Base-by-base conservation (phyloP, 78 protist species). In the Reticulomyxa filosa region DNA sequence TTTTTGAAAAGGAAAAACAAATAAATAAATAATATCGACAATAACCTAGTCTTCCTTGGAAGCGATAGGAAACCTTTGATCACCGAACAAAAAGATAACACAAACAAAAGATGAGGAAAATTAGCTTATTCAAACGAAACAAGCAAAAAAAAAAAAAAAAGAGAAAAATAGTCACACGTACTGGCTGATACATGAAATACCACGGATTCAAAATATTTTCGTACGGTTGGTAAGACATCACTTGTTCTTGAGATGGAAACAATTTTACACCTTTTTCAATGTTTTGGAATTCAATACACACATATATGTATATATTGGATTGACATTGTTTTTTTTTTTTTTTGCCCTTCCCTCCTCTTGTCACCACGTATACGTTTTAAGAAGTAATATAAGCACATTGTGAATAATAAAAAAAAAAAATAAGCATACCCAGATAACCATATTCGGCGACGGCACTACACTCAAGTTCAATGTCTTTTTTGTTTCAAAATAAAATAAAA, bases 141-240 rank as follows among this genome's bases (percentile, higher is more conserved):
- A n/a, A n/a, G n/a, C n/a, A n/a, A n/a, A n/a, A n/a, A n/a, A n/a
- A n/a, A n/a, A n/a, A n/a, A n/a, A n/a, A n/a, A n/a, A n/a, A n/a
- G n/a, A n/a, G n/a, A n/a, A n/a, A n/a, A n/a, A n/a, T n/a, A n/a
- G n/a, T n/a, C n/a, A n/a, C n/a, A n/a, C n/a, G n/a, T n/a, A 66
- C 69, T 2, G 83, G 78, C 70, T 72, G 78, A 25, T 70, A 68
- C 70, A 67, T 70, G 50, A 75, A 75, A 59, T 61, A 81, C 81
- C 77, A 72, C 39, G 86, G 81, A 38, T 70, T 72, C 33, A 81
- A 46, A 22, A 2, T 65, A 30, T 63, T 30, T 23, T 76, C 23
- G 52, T 65, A 63, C 4, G 83, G 79, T 11, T 76, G 70, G 29
- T 0, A 0, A 48, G 72, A 0, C 82, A 76, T 66, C 32, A 81